Evolutionary conservation across 2,329 filamentous ascomycete genomes (phyloP), one percentile per base, ranked within the genome.

Genomic region (Pyricularia pennisetigena): DNA sequence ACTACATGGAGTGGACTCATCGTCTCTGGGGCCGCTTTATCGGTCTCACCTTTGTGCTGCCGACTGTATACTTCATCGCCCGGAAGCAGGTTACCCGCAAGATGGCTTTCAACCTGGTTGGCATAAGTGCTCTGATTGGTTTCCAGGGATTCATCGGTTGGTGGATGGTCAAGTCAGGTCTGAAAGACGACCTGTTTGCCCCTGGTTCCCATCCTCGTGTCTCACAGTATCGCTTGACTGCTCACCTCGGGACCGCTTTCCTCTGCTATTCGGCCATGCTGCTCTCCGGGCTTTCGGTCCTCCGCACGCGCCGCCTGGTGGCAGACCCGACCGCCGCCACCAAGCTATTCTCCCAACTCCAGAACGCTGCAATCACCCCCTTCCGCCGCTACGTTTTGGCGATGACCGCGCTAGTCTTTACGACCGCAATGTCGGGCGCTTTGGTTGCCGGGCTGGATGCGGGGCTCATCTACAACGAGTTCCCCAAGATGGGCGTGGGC

Each of bases 1-100:
- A 98, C 85, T 99, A 91, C 79, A 98, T 98, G 95, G 95, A 99
- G 83, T 99, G 95, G 95, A 88, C 90, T 62, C 95, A 99, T 79
- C 88, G 95, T 32, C 85, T 97, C 68, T 98, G 95, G 94, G 95
- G 95, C 64, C 90, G 95, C 71, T 84, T 97, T 73, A 92, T 99
- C 69, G 95, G 95, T 69, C 79, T 98, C 71, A 90, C 92, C 66
- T 97, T 98, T 78, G 88, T 97, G 65, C 76, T 97, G 1, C 95
- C 95, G 1, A 92, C 94, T 8, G 79, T 90, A 68, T 98, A 97
- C 83, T 96, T 98, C 76, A 86, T 97, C 75, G 89, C 90, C 24
- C 88, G 90, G 62, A 88, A 90, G 72, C 87, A 88, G 70, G 94
- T 98, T 64, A 91, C 92, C 28, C 83, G 83, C 67, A 87, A 86